A percentile compares a stretch with the other conserved stretches of the same genome.
phyloP scores from a whole-genome alignment of 257 asterid genomes.

The Lavandula angustifolia region DNA sequence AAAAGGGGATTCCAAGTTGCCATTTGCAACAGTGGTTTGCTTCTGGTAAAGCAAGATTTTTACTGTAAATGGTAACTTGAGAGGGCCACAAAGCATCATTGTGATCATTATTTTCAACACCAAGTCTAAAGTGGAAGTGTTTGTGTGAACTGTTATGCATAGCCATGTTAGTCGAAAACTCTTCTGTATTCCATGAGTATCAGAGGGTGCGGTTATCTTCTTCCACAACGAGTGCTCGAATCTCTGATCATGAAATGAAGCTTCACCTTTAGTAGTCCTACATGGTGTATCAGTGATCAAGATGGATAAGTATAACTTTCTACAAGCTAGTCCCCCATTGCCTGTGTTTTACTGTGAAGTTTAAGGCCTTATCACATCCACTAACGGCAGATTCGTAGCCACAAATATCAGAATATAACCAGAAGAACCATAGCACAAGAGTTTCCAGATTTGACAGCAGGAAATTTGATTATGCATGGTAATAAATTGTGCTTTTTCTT shows the following conservation, averaged over 20 bases:
- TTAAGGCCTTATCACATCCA: background rate
- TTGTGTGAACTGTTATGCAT: constrained; percentile 48
- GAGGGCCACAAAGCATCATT: constrained; percentile 28
- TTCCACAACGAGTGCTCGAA: no score
- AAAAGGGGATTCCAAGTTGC: constrained; percentile 23
- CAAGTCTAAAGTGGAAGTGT: constrained; percentile 37
- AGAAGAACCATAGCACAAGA: background rate
- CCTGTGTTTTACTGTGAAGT: background rate
- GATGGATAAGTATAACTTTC: background rate
- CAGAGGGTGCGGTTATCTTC: background rate
- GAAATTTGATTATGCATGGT: background rate
- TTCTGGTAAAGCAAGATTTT: constrained; percentile 7
- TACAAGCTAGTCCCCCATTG: background rate
- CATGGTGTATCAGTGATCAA: background rate
- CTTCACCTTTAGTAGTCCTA: background rate
- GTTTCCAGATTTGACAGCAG: background rate
- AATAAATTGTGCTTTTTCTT: background rate
- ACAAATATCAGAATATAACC: background rate
- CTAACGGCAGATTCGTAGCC: background rate
- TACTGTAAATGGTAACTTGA: constrained; percentile 38
- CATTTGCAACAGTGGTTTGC: background rate
- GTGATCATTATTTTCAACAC: constrained; percentile 29
- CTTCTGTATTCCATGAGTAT: constrained; percentile 35
- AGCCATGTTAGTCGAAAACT: constrained; percentile 16
- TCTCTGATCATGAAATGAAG: background rate